These are phyloP conservation scores for Kodamaea plutei DNA, from an alignment of 1,139 yeast species.

Conservation along the genomic window DNA sequence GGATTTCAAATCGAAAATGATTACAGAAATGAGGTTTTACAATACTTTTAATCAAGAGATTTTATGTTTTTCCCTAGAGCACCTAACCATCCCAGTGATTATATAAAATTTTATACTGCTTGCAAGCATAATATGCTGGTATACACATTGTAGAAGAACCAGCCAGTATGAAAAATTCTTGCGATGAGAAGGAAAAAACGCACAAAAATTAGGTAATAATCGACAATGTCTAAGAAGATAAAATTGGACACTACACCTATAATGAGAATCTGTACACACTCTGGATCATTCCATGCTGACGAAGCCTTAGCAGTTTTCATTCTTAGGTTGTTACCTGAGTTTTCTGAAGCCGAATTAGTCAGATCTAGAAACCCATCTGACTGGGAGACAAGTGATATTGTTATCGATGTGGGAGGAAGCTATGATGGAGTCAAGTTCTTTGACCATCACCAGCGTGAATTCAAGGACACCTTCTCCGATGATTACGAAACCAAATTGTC, in stretches of 20 bases:
- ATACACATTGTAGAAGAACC: too few relatives aligned
- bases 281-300: slow-evolving; percentile 96
- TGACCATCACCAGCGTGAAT: slow-evolving; percentile 90
- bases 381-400: slow-evolving; percentile 87
- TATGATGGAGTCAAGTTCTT: slow-evolving; percentile 84
- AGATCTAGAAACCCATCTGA: slow-evolving; percentile 80
- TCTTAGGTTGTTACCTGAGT: slow-evolving; percentile 71
- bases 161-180: slow-evolving; percentile 2
- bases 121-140: too few relatives aligned
- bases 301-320: slow-evolving; percentile 94
- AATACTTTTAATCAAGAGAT: too few relatives aligned
- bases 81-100: too few relatives aligned
- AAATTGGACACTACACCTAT: slow-evolving; percentile 12
- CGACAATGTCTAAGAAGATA: slow-evolving; percentile 16
- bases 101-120: too few relatives aligned
- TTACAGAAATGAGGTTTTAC: too few relatives aligned
- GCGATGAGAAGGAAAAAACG: slow-evolving; percentile 4
- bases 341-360: slow-evolving; percentile 58
- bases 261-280: slow-evolving; percentile 72
- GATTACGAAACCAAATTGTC: slow-evolving; percentile 67
- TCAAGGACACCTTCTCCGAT: slow-evolving; percentile 33
- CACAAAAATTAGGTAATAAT: slow-evolving; percentile 3
- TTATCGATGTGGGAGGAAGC: slow-evolving; percentile 93
- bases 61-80: too few relatives aligned
- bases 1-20: too few relatives aligned